Evolutionary conservation across 495 filamentous ascomycete species (phyloP).

Genomic region (Neurospora sp.): DNA sequence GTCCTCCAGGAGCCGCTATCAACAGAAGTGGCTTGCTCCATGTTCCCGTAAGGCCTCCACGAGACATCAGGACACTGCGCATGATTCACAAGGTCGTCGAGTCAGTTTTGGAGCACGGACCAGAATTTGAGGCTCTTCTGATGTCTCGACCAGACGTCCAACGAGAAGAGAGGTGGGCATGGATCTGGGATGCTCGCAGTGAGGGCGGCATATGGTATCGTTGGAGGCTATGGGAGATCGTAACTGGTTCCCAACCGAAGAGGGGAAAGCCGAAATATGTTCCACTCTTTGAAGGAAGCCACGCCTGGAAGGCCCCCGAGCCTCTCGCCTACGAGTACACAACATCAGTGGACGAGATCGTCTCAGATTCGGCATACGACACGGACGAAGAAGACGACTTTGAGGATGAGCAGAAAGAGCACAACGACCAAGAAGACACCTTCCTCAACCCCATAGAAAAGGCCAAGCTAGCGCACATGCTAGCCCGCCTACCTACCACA

Average conservation of each 20-base stretch:
- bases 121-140: slow-evolving; percentile 85
- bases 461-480: slow-evolving; percentile 68
- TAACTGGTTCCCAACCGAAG: slow-evolving; percentile 44
- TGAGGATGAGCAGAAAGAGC: slow-evolving; percentile 57
- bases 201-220: slow-evolving; percentile 76
- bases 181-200: slow-evolving; percentile 83
- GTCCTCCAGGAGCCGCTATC: slow-evolving; percentile 32
- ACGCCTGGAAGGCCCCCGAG: slow-evolving; percentile 63
- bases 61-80: slow-evolving; percentile 67
- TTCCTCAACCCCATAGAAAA: slow-evolving; percentile 81
- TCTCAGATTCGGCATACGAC: slow-evolving; percentile 74
- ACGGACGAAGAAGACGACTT: slow-evolving; percentile 82
- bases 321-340: slow-evolving; percentile 63
- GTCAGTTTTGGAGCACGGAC: slow-evolving; percentile 61
- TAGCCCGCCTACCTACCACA: slow-evolving; percentile 69
- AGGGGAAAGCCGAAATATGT: slow-evolving; percentile 33
- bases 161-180: slow-evolving; percentile 80
- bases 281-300: slow-evolving; percentile 58
- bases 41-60: slow-evolving; percentile 66
- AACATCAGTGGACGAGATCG: slow-evolving; percentile 63
- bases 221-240: slow-evolving; percentile 79
- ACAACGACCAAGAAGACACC: slow-evolving; percentile 47
- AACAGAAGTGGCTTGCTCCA: slow-evolving; percentile 43
- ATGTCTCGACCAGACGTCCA: slow-evolving; percentile 79
- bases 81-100: slow-evolving; percentile 88